Conservation (phyloP, 257 asterid species). For the Fraxinus americana region DNA sequence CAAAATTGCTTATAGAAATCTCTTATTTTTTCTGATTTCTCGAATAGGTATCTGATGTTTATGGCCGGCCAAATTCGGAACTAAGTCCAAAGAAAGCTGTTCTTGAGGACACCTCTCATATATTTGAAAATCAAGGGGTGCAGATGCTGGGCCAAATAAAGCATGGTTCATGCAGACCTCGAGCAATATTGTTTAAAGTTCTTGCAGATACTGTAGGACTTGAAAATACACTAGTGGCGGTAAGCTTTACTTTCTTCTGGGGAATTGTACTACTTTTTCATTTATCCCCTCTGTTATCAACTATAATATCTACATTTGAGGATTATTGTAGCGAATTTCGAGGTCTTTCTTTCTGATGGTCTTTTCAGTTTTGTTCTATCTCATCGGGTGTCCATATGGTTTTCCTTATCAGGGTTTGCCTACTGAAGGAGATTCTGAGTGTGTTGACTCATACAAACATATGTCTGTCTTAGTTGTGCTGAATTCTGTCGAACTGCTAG, state of each 20-base stretch:
- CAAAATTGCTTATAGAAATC: constrained; percentile 12
- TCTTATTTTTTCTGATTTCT: constrained; percentile 32
- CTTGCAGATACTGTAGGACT: constrained; percentile 98
- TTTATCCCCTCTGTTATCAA: constrained; percentile 12
- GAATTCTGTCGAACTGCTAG: constrained; percentile 77
- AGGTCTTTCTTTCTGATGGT: constrained; percentile 10
- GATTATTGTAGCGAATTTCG: constrained; percentile 7
- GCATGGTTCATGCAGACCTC: constrained; percentile 91
- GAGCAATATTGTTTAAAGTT: constrained; percentile 93
- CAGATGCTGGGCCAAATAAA: constrained; percentile 92
- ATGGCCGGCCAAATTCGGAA: constrained; percentile 77
- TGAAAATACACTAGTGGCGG: constrained; percentile 90
- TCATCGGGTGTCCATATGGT: constrained; percentile 21
- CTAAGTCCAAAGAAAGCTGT: constrained; percentile 71
- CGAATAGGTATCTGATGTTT: constrained; percentile 84
- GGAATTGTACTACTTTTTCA: not conserved
- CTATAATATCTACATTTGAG: constrained; percentile 16
- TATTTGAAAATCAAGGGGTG: constrained; percentile 62
- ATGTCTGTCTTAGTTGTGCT: constrained; percentile 83
- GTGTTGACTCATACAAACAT: constrained; percentile 86
- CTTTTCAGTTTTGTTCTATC: constrained; percentile 21
- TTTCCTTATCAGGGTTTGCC: constrained; percentile 81
- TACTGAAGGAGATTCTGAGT: constrained; percentile 78
- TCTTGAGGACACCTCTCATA: constrained; percentile 64
- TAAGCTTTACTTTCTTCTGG: constrained; percentile 38